Conservation (phyloP, 1,139 yeast genomes). For the Geotrichum australiense region DNA sequence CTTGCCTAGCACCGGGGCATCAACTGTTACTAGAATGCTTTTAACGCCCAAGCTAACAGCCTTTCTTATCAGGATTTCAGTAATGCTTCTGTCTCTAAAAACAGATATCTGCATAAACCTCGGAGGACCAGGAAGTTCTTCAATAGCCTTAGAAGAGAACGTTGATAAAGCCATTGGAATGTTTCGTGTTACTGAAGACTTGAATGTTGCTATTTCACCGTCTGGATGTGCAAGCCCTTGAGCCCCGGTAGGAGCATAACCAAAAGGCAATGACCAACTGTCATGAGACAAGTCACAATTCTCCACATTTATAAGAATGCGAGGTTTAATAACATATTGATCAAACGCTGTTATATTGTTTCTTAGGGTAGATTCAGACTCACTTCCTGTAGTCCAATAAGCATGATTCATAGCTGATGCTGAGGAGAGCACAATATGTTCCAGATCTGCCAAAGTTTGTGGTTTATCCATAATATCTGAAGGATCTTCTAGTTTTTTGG, state of each 20-base stretch:
- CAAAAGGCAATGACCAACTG: constrained; percentile 46
- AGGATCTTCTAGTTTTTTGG: too few species aligned
- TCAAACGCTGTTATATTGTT: constrained; percentile 1
- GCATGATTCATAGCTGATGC: not conserved
- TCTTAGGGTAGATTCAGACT: not conserved
- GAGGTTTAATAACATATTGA: constrained; percentile 1
- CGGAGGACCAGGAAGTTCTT: constrained; percentile 32
- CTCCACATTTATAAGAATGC: not conserved
- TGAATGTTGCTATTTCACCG: constrained; percentile 46
- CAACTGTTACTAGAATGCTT: constrained; percentile 59
- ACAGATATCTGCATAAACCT: constrained; percentile 42
- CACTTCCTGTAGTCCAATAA: constrained; percentile 3
- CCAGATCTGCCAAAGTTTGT: constrained; percentile 3
- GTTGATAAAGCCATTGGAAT: constrained; percentile 35
- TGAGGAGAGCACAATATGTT: not conserved
- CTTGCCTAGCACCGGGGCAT: constrained; percentile 61
- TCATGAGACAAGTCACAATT: constrained; percentile 36
- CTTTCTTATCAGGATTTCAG: constrained; percentile 40
- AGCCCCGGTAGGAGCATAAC: constrained; percentile 61
- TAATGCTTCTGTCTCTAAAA: constrained; percentile 39
- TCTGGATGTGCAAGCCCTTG: constrained; percentile 58
- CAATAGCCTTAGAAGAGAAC: constrained; percentile 29
- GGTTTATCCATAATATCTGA: too few species aligned
- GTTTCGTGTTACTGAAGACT: constrained; percentile 30
- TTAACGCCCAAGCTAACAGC: constrained; percentile 51